Evolutionary conservation across 805 yeast species (phyloP), one percentile per base, ranked within the genome.

Genomic region (Candida coleopterorum): DNA sequence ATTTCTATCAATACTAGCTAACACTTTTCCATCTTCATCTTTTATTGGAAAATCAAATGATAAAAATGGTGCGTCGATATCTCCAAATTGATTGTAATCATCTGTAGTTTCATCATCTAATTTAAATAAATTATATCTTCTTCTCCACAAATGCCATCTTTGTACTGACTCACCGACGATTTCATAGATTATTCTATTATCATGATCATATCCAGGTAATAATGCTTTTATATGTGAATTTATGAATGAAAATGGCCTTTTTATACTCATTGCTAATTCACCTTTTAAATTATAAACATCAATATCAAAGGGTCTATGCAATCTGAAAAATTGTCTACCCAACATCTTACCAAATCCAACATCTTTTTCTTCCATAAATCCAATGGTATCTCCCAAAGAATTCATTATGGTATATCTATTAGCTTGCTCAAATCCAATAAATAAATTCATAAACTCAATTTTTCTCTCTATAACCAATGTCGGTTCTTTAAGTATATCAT

Each of bases 61-160:
- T 33, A 93, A 62, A 41, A 90, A 82, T 2, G 90, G 90, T 0
- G 96, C 78, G 61, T 93, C 96, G 29, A 93, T 81, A 8, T 69
- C 72, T 18, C 96, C 97, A 65, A 81, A 93, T 56, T 93, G 97
- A 18, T 74, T 71, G 54, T 75, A 82, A 14, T 62, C 69, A 18
- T 69, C 67, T 5, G 65, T 54, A 23, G 49, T 48, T 17, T 61
- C 67, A 27, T 61, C 66, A 18, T 67, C 68, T 34, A 68, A 56
- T 45, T 74, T 66, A 54, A 85, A 93, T 48, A 93, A 64, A 51
- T 89, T 86, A 58, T 93, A 93, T 33, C 82, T 64, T 40, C 98
- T 70, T 54, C 97, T 74, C 96, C 96, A 89, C 28, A 82, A 66
- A 63, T 93, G 97, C 96, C 96, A 93, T 45, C 83, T 80, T 58